Conservation (phyloP, 2,329 filamentous ascomycete species). For the Seiridium unicorne region DNA sequence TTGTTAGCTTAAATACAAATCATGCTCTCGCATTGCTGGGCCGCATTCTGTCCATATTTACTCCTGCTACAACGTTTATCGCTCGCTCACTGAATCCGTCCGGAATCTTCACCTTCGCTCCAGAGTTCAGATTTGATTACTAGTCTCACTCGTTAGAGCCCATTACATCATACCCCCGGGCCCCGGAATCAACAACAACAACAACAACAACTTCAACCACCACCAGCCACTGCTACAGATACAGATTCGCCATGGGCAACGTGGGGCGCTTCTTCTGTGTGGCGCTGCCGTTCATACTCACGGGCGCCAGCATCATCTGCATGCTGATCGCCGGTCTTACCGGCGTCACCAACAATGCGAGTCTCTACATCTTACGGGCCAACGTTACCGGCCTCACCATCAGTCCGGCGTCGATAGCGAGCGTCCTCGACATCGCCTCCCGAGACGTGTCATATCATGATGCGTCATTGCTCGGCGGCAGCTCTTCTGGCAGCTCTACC, state of each 20-base stretch:
- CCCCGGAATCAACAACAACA: too few species aligned
- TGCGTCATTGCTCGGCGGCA: neutral
- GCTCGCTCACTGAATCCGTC: too few species aligned
- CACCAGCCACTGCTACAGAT: slow-evolving; percentile 10
- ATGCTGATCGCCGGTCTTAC: slow-evolving; percentile 56
- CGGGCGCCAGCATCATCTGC: slow-evolving; percentile 73
- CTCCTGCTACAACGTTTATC: too few species aligned
- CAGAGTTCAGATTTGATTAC: too few species aligned
- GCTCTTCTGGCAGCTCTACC: neutral
- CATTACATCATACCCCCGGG: too few species aligned
- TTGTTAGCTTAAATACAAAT: neutral
- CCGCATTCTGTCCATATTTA: neutral
- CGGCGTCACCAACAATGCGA: slow-evolving; percentile 53
- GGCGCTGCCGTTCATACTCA: slow-evolving; percentile 79
- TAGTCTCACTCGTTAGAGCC: too few species aligned
- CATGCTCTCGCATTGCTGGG: neutral
- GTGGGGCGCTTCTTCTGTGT: slow-evolving; percentile 83
- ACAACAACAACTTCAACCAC: neutral
- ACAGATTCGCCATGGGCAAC: slow-evolving; percentile 44
- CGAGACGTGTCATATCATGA: neutral
- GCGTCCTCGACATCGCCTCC: neutral
- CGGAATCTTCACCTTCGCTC: too few species aligned
- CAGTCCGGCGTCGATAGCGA: slow-evolving; percentile 34
- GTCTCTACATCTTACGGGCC: slow-evolving; percentile 58
- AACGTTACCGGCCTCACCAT: slow-evolving; percentile 61